Conservation (phyloP, 2,329 filamentous ascomycete species). For the Cladosporium colombiae region DNA sequence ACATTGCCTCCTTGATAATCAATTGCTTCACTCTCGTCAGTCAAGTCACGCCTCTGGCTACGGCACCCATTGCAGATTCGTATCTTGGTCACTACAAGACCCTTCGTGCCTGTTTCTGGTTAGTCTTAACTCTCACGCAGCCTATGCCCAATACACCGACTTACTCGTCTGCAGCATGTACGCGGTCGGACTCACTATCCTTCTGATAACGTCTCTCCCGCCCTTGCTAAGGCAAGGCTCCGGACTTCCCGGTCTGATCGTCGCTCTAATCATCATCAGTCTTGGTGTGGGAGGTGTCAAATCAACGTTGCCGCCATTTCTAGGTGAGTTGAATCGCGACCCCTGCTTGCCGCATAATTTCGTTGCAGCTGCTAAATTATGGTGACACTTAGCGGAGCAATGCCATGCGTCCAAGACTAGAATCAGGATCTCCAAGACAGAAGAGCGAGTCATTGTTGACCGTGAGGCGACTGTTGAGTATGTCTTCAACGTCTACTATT, state of each 20-base stretch:
- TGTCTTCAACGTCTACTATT: slow-evolving; percentile 65
- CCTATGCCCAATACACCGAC: not conserved
- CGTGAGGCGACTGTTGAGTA: slow-evolving; percentile 50
- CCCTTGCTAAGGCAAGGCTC: not conserved
- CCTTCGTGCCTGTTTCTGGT: slow-evolving; percentile 64
- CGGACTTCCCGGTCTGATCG: not conserved
- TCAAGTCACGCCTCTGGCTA: slow-evolving; percentile 48
- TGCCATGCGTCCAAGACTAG: slow-evolving; percentile 44
- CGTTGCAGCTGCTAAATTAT: not conserved
- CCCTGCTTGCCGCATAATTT: not conserved
- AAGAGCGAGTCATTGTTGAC: slow-evolving; percentile 49
- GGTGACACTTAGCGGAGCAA: slow-evolving; percentile 52
- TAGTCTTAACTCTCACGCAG: slow-evolving; percentile 47
- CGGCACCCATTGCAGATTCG: slow-evolving; percentile 62
- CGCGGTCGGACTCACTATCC: not conserved
- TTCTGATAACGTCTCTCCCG: not conserved
- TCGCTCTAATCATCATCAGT: not conserved
- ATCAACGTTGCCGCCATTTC: not conserved
- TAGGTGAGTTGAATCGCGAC: not conserved
- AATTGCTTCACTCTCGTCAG: slow-evolving; percentile 48
- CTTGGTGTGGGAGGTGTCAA: not conserved
- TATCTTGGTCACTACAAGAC: slow-evolving; percentile 70
- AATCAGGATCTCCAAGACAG: slow-evolving; percentile 42
- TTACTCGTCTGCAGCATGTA: not conserved
- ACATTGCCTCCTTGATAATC: slow-evolving; percentile 37